phyloP scores from a whole-genome alignment of 73 alveolate species.

The Effrenium voratum region DNA sequence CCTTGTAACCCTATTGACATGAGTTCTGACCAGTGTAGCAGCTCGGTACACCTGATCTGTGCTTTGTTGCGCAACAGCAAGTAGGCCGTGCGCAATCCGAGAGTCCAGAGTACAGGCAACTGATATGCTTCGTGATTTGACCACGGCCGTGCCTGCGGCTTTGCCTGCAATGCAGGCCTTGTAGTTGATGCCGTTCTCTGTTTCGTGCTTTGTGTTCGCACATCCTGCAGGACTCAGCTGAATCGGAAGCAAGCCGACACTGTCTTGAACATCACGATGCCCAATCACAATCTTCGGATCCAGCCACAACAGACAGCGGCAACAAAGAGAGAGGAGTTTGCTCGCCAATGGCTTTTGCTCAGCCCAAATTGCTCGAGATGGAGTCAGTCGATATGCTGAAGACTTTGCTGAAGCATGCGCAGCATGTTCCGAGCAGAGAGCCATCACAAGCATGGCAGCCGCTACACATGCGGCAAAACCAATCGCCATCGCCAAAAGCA shows the following conservation, averaged over 20 bases:
- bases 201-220: too few relatives aligned
- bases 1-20: neutral
- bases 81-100: neutral
- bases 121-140: conserved; percentile 62
- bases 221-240: too few relatives aligned
- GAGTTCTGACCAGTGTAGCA: neutral
- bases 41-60: neutral
- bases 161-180: too few relatives aligned
- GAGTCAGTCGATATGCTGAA: conserved; percentile 6
- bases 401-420: conserved; percentile 13
- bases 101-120: neutral
- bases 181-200: too few relatives aligned
- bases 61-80: neutral
- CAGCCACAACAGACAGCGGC: too few relatives aligned
- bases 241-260: too few relatives aligned
- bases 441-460: too few relatives aligned
- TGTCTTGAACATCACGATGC: too few relatives aligned
- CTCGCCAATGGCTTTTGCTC: too few relatives aligned
- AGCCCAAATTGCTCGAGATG: conserved; percentile 28
- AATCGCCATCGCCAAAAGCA: conserved; percentile 6
- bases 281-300: too few relatives aligned
- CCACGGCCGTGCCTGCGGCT: neutral
- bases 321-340: too few relatives aligned
- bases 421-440: neutral
- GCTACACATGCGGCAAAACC: too few relatives aligned